These are phyloP conservation scores for Veloboletus limbatus DNA, from an alignment of 1,284 basidiomycete genomes.

Conservation along the genomic window DNA sequence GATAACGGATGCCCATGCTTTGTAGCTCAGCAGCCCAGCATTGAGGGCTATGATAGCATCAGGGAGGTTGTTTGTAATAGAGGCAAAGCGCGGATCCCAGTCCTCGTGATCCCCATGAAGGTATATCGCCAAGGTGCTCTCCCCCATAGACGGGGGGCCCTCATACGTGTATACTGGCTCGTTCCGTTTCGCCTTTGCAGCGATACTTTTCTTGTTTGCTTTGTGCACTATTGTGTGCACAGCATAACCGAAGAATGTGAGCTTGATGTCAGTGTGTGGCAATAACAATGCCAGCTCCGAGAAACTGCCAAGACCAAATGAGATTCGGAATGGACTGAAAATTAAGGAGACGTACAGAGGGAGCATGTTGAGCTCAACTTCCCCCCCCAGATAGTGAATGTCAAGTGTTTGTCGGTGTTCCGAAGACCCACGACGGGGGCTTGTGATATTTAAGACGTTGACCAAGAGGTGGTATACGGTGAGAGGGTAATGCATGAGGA, in stretches of 20 bases:
- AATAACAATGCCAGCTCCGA: constrained; percentile 41
- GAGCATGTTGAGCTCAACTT: constrained; percentile 44
- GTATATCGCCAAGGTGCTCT: constrained; percentile 32
- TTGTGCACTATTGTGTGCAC: constrained; percentile 33
- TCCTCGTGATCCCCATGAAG: constrained; percentile 31
- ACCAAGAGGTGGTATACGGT: constrained; percentile 39
- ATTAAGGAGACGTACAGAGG: constrained; percentile 36
- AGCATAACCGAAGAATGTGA: constrained; percentile 38
- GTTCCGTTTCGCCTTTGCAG: constrained; percentile 25
- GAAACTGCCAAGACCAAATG: constrained; percentile 31
- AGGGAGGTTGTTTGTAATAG: constrained; percentile 23
- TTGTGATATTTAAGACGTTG: constrained; percentile 32
- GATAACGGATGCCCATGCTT: constrained; percentile 36
- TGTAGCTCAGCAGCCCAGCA: constrained; percentile 39
- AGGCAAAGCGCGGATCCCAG: constrained; percentile 32
- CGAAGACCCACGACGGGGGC: constrained; percentile 24
- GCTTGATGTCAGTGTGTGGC: constrained; percentile 40
- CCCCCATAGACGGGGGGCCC: constrained; percentile 37
- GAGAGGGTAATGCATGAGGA: constrained; percentile 42
- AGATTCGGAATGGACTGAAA: not conserved
- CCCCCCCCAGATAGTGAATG: constrained; percentile 39
- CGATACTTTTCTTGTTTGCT: constrained; percentile 26
- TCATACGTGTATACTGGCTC: constrained; percentile 36
- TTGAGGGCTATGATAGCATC: constrained; percentile 40
- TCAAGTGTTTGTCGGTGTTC: constrained; percentile 27